These are phyloP conservation scores for Solanum medicagineum DNA, from an alignment of 257 asterid genomes.

Conservation along the genomic window DNA sequence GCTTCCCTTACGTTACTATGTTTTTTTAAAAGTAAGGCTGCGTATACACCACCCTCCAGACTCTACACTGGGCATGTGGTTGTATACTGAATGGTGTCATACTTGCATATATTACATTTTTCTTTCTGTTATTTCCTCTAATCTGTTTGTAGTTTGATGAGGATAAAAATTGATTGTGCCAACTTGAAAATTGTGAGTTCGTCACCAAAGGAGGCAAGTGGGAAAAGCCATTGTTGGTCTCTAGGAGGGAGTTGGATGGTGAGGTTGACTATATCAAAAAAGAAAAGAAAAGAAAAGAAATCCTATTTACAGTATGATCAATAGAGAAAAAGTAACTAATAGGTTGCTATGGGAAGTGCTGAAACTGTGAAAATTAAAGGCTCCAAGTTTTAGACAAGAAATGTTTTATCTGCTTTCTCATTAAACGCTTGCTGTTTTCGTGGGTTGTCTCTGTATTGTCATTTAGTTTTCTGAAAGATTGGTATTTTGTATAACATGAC, in stretches of 20 bases:
- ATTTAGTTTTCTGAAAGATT: not conserved
- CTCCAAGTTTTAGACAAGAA: not conserved
- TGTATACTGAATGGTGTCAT: not conserved
- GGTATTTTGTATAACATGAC: not conserved
- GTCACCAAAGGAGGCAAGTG: not conserved
- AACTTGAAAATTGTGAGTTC: not conserved
- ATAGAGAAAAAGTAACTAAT: not conserved
- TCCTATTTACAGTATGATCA: not conserved
- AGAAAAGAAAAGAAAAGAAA: not conserved
- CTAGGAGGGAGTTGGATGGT: not conserved
- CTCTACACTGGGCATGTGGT: too few species aligned
- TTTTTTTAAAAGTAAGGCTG: not conserved
- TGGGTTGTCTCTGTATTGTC: not conserved
- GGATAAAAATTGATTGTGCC: not conserved
- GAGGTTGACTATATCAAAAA: not conserved
- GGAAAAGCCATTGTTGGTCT: not conserved
- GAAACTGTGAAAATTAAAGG: not conserved
- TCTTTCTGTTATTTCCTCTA: not conserved
- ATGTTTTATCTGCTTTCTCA: not conserved
- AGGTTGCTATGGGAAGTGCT: not conserved
- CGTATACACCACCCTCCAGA: too few species aligned
- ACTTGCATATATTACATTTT: not conserved
- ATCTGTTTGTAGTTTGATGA: not conserved
- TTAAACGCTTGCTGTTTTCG: not conserved
- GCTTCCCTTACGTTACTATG: not conserved